Evolutionary conservation across 768 basidiomycete genomes (phyloP).

Genomic region (Trametes cingulata): DNA sequence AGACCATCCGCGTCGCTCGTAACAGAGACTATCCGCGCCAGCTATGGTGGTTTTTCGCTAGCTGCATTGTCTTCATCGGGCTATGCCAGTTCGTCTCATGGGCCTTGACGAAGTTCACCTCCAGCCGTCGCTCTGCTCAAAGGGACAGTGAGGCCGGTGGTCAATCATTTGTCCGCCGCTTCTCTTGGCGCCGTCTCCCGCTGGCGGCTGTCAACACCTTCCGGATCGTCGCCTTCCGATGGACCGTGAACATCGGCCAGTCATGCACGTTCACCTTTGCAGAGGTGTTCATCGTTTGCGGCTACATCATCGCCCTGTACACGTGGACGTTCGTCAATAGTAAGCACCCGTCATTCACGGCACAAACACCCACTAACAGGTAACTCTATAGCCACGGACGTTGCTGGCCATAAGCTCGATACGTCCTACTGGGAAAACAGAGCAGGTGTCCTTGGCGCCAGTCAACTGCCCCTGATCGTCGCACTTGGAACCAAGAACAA

Average conservation of each 20-base stretch:
- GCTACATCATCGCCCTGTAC: slow-evolving; percentile 36
- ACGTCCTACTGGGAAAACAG: slow-evolving; percentile 35
- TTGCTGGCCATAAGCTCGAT: slow-evolving; percentile 26
- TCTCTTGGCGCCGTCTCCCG: slow-evolving; percentile 27
- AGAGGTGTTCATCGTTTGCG: slow-evolving; percentile 37
- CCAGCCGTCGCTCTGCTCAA: not conserved
- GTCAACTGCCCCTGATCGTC: slow-evolving; percentile 55
- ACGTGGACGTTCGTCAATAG: slow-evolving; percentile 31
- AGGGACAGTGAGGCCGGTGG: slow-evolving; percentile 8
- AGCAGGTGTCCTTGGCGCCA: slow-evolving; percentile 43
- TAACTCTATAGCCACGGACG: slow-evolving; percentile 24
- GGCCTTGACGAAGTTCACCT: slow-evolving; percentile 1
- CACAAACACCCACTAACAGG: not conserved
- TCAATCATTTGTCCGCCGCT: not conserved
- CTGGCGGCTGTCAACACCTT: slow-evolving; percentile 31
- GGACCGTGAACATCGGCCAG: slow-evolving; percentile 32
- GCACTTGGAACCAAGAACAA: slow-evolving; percentile 67
- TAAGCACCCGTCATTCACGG: slow-evolving; percentile 2
- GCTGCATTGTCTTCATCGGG: slow-evolving; percentile 43
- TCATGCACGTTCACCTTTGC: slow-evolving; percentile 35
- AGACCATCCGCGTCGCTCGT: slow-evolving; percentile 2
- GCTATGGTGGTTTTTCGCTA: slow-evolving; percentile 44
- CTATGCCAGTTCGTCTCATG: slow-evolving; percentile 36
- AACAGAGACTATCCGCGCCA: slow-evolving; percentile 39
- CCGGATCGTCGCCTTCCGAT: slow-evolving; percentile 35